These are phyloP conservation scores for Magnaporthiopsis rhizophila DNA, from an alignment of 2,329 filamentous ascomycete species.

Conservation along the genomic window DNA sequence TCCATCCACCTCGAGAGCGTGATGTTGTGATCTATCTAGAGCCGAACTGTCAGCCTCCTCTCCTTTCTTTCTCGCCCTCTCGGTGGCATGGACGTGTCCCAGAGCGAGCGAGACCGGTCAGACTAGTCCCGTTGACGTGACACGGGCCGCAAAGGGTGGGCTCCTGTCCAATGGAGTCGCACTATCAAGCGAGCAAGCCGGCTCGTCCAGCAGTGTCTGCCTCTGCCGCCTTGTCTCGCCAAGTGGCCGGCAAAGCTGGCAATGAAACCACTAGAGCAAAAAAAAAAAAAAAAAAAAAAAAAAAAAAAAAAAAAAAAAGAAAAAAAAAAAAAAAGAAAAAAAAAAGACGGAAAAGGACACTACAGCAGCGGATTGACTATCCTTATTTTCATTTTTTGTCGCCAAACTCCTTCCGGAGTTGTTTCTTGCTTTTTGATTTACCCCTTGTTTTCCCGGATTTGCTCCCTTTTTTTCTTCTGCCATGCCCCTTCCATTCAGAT, in stretches of 20 bases:
- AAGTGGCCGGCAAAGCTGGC: background rate
- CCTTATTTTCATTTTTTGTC: no score
- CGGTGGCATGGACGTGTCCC: background rate
- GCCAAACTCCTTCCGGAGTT: no score
- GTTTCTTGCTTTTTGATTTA: no score
- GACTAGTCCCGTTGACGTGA: background rate
- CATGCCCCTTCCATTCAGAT: background rate
- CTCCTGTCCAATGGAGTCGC: background rate
- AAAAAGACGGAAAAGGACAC: no score
- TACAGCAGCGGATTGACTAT: no score
- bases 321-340: no score
- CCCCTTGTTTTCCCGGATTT: no score
- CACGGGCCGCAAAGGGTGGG: background rate
- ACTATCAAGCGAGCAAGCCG: background rate
- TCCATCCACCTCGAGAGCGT: background rate
- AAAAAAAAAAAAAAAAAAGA: no score
- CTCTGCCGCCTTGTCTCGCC: background rate
- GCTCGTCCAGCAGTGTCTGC: background rate
- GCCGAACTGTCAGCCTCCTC: background rate
- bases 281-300: no score
- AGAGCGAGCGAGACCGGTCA: background rate
- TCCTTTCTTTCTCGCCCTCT: background rate
- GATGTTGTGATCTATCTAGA: background rate
- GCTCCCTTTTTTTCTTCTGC: background rate
- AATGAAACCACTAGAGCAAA: background rate